phyloP scores from a whole-genome alignment of 495 filamentous ascomycete genomes.

The Aspergillus bertholletiae region DNA sequence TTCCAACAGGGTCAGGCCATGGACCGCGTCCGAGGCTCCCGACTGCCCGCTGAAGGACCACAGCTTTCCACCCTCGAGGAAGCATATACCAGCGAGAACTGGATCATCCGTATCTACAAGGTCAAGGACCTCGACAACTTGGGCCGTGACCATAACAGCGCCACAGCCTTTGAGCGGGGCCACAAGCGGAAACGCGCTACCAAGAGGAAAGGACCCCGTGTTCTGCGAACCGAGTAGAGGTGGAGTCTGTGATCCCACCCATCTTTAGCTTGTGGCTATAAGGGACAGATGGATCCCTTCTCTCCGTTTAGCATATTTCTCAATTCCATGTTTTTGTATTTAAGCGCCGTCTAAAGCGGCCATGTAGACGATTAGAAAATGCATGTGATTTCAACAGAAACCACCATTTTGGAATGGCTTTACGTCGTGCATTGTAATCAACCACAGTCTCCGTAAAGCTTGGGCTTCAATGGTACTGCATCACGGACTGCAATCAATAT shows the following conservation, averaged over 20 bases:
- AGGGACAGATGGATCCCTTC: neutral
- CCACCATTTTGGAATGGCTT: neutral
- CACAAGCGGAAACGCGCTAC: constrained; percentile 88
- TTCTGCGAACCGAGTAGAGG: constrained; percentile 76
- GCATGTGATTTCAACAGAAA: neutral
- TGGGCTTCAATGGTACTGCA: neutral
- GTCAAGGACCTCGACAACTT: constrained; percentile 98
- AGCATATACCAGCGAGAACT: constrained; percentile 99
- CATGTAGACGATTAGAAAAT: constrained; percentile 10
- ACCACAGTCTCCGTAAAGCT: too few relatives aligned
- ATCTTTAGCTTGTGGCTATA: neutral
- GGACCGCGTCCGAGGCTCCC: constrained; percentile 82
- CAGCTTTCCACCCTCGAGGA: constrained; percentile 88
- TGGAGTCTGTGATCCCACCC: neutral
- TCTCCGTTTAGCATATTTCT: constrained; percentile 7
- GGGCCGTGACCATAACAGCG: constrained; percentile 81
- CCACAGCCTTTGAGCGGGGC: constrained; percentile 84
- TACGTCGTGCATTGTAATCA: neutral
- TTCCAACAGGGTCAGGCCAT: constrained; percentile 90
- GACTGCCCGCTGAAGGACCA: constrained; percentile 81
- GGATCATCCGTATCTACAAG: constrained; percentile 99
- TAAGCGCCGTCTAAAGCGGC: neutral
- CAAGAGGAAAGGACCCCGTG: constrained; percentile 74
- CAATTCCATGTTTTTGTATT: constrained; percentile 16
- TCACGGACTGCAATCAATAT: neutral